These are phyloP conservation scores for Tulasnella sp. DNA, from an alignment of 768 basidiomycete genomes.

Conservation along the genomic window DNA sequence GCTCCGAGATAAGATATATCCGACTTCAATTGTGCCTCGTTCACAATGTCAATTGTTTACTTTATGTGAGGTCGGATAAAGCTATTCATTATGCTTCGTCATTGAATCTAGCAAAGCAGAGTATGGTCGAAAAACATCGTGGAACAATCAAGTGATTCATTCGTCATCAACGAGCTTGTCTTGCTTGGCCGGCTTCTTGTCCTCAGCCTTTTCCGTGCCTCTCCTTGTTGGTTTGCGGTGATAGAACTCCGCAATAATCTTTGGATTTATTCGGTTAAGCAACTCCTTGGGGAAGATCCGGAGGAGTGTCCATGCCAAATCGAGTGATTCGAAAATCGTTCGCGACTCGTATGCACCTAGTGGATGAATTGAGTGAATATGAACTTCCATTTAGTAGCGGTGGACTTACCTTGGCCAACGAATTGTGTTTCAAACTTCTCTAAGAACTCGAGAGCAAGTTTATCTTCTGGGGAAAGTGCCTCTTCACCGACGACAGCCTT, in stretches of 20 bases:
- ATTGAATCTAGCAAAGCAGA: no score
- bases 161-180: slow-evolving; percentile 13
- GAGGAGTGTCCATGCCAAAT: slow-evolving; percentile 90
- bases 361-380: background rate
- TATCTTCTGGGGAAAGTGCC: slow-evolving; percentile 87
- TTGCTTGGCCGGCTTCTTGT: slow-evolving; percentile 6
- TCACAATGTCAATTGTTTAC: no score
- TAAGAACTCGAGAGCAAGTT: slow-evolving; percentile 91
- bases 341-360: slow-evolving; percentile 87
- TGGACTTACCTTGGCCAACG: slow-evolving; percentile 74
- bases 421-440: slow-evolving; percentile 97
- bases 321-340: slow-evolving; percentile 92
- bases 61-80: no score
- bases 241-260: slow-evolving; percentile 91
- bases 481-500: slow-evolving; percentile 99
- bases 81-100: no score
- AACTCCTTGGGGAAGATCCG: slow-evolving; percentile 99
- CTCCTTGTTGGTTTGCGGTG: slow-evolving; percentile 66
- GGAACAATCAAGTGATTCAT: no score
- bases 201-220: slow-evolving; percentile 37
- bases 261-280: slow-evolving; percentile 93
- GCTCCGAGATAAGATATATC: no score
- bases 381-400: background rate
- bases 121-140: no score
- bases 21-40: no score